Percentiles rank a stretch among this genome's conserved stretches.
These are phyloP conservation scores for Alloascoidea hylecoeti DNA, from an alignment of 805 yeast species.

Conservation along the genomic window DNA sequence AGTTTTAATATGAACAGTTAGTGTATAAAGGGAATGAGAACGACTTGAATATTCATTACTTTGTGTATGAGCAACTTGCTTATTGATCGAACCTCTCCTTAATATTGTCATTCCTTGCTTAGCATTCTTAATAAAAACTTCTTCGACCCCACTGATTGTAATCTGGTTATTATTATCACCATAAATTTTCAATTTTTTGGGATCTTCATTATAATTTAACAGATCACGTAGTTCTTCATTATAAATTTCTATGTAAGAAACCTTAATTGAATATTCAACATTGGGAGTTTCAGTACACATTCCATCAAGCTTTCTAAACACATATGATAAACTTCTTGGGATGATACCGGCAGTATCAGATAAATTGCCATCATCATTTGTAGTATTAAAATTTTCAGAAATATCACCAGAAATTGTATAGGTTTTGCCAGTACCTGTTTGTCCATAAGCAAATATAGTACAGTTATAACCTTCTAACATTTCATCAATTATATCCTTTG, in stretches of 20 bases:
- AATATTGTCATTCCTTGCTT: conserved; percentile 35
- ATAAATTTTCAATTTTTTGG: conserved; percentile 37
- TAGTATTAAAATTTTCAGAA: conserved; percentile 11
- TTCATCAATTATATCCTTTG: conserved; percentile 49
- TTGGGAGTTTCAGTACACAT: conserved; percentile 14
- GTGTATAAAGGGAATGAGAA: conserved; percentile 68
- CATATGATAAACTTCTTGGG: conserved; percentile 39
- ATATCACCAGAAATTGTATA: conserved; percentile 16
- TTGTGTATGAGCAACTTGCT: conserved; percentile 69
- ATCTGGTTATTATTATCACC: conserved; percentile 35
- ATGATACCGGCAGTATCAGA: conserved; percentile 45
- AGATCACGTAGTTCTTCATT: conserved; percentile 78
- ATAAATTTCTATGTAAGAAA: conserved; percentile 75
- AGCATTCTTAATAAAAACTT: conserved; percentile 31
- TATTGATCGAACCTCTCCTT: conserved; percentile 39
- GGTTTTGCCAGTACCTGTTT: conserved; percentile 65
- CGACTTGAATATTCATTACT: conserved; percentile 68
- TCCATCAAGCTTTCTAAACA: conserved; percentile 33
- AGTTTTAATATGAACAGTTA: conserved; percentile 38
- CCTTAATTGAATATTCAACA: conserved; percentile 48
- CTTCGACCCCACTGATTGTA: conserved; percentile 42
- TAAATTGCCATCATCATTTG: conserved; percentile 7
- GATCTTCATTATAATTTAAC: conserved; percentile 26
- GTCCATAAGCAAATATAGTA: conserved; percentile 80
- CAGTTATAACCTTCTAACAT: conserved; percentile 67